These are phyloP conservation scores for Prunus yedoensis DNA, from an alignment of 331 rosid species.

Conservation along the genomic window DNA sequence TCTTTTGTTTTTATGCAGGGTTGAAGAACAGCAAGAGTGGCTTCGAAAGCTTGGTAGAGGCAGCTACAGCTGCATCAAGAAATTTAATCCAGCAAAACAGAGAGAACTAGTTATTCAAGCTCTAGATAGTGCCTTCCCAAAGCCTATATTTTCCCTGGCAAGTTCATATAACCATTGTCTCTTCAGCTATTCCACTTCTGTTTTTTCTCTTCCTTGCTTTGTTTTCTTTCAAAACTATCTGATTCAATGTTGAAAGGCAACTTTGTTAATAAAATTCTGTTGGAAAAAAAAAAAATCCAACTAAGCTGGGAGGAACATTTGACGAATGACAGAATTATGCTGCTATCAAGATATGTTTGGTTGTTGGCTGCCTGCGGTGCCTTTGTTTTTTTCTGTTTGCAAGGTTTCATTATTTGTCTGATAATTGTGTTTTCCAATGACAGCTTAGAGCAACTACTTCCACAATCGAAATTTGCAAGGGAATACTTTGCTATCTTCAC, in stretches of 20 bases:
- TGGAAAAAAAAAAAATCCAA: not conserved
- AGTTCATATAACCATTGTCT: conserved; percentile 16
- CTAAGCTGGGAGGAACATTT: not conserved
- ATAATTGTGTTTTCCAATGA: conserved; percentile 2
- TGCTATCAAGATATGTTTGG: not conserved
- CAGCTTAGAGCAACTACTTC: conserved; percentile 64
- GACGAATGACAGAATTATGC: no score
- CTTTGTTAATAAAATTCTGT: no score
- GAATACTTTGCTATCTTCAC: conserved; percentile 73
- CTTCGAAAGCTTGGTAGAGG: conserved; percentile 74
- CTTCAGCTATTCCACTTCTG: not conserved
- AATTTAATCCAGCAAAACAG: conserved; percentile 53
- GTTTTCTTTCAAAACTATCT: not conserved
- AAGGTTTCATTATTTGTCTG: not conserved
- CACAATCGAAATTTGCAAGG: conserved; percentile 64
- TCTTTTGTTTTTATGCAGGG: conserved; percentile 39
- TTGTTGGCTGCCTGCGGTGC: not conserved
- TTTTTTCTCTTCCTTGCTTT: not conserved
- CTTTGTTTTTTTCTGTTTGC: not conserved
- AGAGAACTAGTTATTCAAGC: conserved; percentile 48
- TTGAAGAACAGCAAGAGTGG: conserved; percentile 61
- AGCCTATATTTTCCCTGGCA: conserved; percentile 57
- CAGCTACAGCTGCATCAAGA: conserved; percentile 53
- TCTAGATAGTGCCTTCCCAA: conserved; percentile 65
- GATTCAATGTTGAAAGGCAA: no score